Base-by-base conservation (phyloP, 352 stramenopile species). In the Pythium brassicae region DNA sequence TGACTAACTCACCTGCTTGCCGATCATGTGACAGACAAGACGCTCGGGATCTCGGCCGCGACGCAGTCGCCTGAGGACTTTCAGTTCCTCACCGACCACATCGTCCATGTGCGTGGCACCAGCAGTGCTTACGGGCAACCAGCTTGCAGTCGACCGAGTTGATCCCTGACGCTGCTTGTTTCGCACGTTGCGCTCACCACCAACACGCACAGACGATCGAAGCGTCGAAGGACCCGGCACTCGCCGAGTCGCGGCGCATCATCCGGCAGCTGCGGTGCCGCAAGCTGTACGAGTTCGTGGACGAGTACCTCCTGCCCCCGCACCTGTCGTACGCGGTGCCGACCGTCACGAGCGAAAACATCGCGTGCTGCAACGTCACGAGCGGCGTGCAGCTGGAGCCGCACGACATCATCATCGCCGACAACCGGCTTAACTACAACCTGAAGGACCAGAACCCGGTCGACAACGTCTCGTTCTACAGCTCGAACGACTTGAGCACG, bases 381-480 rank as follows among this genome's bases (percentile, higher is more conserved):
- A 46, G 65, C 19, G 68, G 66, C 22, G 64, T 82, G 43, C 54
- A 63, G 1, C 54, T 96, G 27, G 59, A 76, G 26, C 66, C 73
- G 1, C 66, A 92, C 23, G 82, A 96, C 57, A 87, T 96, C 25
- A 89, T 96, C 43, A 74, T 94, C 3, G 76, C 75, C 7, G 79
- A 93, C 65, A 78, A 75, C 2, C 62, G 76, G 14, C 68, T 96
- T 26, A 92, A 95, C 63, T 94, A 95, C 72, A 94, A 94, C 51
- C 69, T 88, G 15, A 72, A 81, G 20, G 80, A 92, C 59, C 76
- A 71, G 34, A 95, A 95, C 55, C 87, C 87, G 7, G 78, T 96
- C 50, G 83, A 94, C 53, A 77, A 86, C 40, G 78, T 93, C 19
- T 71, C 74, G 26, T 96, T 96, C 62, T 96, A 92, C 68, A 75